Base-by-base conservation (phyloP, 2,329 filamentous ascomycete genomes). In the Paecilomyces sp. region DNA sequence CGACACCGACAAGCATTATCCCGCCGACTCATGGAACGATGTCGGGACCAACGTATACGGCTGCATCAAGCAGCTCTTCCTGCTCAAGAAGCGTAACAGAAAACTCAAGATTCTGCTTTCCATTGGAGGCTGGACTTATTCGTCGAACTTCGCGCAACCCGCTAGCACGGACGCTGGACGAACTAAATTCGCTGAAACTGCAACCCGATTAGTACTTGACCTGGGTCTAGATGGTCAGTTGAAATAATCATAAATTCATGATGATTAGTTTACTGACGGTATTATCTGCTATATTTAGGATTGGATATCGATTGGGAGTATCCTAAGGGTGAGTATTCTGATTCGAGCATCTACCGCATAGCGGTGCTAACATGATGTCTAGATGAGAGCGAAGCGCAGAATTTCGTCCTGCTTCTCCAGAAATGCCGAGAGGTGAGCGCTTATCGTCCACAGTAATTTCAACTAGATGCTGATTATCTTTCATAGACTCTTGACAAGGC, bases 111-210 rank as follows among this genome's bases (percentile, higher is more conserved):
- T 88, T 3, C 82, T 96, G 7, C 83, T 97, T 2, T 92, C 88
- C 58, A 90, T 94, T 60, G 91, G 91, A 33, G 91, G 91, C 15
- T 93, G 88, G 86, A 89, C 86, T 0, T 91, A 89, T 71, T 90
- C 88, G 3, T 75, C 84, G 73, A 94, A 96, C 77, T 95, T 97
- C 75, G 79, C 85, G 0, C 78, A 76, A 30, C 89, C 91, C 0
- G 85, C 85, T 0, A 85, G 84, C 18, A 88, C 87, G 0, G 79
- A 81, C 0, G 76, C 79, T 5, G 85, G 87, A 7, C 83, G 90
- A 12, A 76, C 78, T 61, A 81, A 64, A 1, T 95, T 96, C 70
- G 90, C 89, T 1, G 79, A 82, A 56, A 85, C 84, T 30, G 88
- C 90, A 34, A 88, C 96, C 0, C 81, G 86, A 24, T 77, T 97